phyloP scores from a whole-genome alignment of 2,329 filamentous ascomycete species.

The Xylariaceae sp. region DNA sequence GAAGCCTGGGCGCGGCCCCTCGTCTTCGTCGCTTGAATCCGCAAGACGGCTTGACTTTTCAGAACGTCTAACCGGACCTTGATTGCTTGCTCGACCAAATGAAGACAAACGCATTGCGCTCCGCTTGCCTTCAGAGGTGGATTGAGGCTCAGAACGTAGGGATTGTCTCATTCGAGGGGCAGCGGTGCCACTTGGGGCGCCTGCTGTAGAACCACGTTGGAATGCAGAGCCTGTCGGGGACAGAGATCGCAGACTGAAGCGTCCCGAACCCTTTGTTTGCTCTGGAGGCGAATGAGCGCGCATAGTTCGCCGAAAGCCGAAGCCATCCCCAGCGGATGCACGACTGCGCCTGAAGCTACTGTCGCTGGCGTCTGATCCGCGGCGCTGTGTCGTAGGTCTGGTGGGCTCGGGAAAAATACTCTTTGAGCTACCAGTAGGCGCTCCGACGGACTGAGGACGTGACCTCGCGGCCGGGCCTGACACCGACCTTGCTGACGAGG shows the following conservation, averaged over 20 bases:
- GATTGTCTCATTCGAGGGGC: conserved; percentile 35
- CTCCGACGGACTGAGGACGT: too few relatives aligned
- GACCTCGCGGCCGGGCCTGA: too few relatives aligned
- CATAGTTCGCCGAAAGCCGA: conserved; percentile 69
- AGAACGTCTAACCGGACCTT: conserved; percentile 13
- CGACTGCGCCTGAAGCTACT: conserved; percentile 73
- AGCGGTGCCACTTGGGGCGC: conserved; percentile 30
- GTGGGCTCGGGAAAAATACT: too few relatives aligned
- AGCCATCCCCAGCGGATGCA: conserved; percentile 37
- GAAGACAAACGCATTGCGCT: conserved; percentile 33
- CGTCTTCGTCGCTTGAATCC: conserved; percentile 57
- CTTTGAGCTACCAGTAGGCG: too few relatives aligned
- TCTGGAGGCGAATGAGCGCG: conserved; percentile 37
- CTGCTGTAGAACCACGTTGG: conserved; percentile 34
- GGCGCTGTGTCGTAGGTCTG: too few relatives aligned
- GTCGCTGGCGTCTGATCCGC: conserved; percentile 59
- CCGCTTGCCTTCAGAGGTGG: conserved; percentile 27
- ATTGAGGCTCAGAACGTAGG: conserved; percentile 32
- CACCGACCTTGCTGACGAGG: too few relatives aligned
- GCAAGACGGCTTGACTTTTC: conserved; percentile 41
- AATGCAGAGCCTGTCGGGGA: conserved; percentile 57
- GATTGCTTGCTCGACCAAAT: conserved; percentile 34
- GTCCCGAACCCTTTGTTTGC: conserved; percentile 40
- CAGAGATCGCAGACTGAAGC: conserved; percentile 62
- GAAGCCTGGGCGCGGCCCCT: conserved; percentile 30